Percentiles rank a stretch among this genome's conserved stretches.
Evolutionary conservation across 176 grass and related monocot species (phyloP).

Genomic region (Echinochloa phyllopogon): DNA sequence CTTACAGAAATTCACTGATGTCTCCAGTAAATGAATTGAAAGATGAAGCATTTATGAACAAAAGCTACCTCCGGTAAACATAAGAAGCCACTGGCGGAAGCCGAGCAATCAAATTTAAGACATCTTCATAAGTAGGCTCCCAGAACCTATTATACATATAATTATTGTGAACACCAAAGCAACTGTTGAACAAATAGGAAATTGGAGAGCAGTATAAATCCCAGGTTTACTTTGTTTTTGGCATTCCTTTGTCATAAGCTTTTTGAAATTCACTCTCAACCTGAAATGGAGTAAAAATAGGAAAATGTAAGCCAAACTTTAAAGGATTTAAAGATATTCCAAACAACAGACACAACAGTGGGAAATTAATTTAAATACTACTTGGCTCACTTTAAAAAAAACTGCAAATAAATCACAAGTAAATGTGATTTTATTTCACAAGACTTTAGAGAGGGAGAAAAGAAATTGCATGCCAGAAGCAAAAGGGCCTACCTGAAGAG

Average conservation of each 20-base stretch:
- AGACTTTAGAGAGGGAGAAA: background rate
- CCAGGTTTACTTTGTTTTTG: slow-evolving; percentile 83
- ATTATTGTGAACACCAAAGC: slow-evolving; percentile 22
- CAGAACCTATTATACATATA: slow-evolving; percentile 80
- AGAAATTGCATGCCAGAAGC: background rate
- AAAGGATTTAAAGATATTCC: background rate
- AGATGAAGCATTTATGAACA: slow-evolving; percentile 22
- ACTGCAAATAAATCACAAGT: background rate
- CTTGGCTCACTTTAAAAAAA: background rate
- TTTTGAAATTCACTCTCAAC: slow-evolving; percentile 99
- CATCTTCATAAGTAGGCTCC: slow-evolving; percentile 99
- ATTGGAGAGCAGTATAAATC: slow-evolving; percentile 21
- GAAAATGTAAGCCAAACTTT: slow-evolving; percentile 3
- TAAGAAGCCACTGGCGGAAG: slow-evolving; percentile 86
- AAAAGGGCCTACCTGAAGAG: slow-evolving; percentile 72
- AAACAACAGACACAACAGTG: background rate
- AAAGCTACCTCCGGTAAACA: slow-evolving; percentile 86
- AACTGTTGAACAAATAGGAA: slow-evolving; percentile 33
- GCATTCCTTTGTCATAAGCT: slow-evolving; percentile 85
- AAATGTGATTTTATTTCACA: slow-evolving; percentile 21
- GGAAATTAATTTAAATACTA: background rate
- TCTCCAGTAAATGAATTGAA: background rate
- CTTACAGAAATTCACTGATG: slow-evolving; percentile 14
- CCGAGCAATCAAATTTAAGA: slow-evolving; percentile 91
- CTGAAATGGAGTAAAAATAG: slow-evolving; percentile 54